Conservation (phyloP, 495 filamentous ascomycete species). For the Tuber magnatum region DNA sequence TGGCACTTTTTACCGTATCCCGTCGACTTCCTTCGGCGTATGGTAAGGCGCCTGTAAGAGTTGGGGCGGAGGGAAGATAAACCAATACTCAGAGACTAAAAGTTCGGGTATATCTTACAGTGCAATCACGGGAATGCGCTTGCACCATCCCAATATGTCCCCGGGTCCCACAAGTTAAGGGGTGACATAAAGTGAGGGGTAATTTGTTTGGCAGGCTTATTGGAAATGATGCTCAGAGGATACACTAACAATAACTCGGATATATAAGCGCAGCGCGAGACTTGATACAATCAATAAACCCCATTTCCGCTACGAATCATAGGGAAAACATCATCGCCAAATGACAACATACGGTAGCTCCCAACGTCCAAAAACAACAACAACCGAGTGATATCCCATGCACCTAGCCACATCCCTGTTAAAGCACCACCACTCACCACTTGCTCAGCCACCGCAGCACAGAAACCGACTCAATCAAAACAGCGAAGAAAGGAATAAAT, state of each 20-base stretch:
- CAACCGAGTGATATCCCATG: not conserved
- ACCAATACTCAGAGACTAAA: no score
- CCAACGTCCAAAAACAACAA: not conserved
- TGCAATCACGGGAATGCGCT: no score
- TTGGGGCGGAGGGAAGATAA: no score
- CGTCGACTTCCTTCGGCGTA: no score
- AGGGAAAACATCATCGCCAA: not conserved
- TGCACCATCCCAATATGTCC: not conserved
- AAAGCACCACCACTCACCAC: not conserved
- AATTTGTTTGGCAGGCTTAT: not conserved
- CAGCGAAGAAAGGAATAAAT: not conserved
- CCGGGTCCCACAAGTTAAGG: not conserved
- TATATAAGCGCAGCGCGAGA: not conserved
- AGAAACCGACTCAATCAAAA: not conserved
- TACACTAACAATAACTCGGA: not conserved
- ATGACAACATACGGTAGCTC: not conserved
- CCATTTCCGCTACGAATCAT: not conserved
- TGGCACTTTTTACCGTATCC: no score
- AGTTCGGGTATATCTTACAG: no score
- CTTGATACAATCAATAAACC: not conserved
- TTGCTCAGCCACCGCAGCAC: not conserved
- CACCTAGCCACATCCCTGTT: not conserved
- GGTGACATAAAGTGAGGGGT: not conserved
- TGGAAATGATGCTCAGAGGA: not conserved
- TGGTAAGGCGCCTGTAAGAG: no score